Evolutionary conservation across 257 asterid species (phyloP).

Genomic region (Nicotiana tomentosiformis): DNA sequence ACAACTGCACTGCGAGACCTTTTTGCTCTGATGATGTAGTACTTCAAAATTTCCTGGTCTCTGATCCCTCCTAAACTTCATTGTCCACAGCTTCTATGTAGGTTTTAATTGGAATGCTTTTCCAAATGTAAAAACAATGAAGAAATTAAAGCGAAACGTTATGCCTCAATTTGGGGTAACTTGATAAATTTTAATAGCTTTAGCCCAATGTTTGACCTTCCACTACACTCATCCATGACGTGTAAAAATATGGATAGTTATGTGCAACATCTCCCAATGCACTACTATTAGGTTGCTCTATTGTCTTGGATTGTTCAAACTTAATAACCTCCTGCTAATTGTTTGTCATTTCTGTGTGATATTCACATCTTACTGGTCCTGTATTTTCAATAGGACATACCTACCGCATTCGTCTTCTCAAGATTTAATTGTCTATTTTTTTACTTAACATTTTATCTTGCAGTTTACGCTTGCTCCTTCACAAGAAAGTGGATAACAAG

Average conservation of each 20-base stretch:
- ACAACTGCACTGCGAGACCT: neutral
- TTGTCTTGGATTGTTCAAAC: neutral
- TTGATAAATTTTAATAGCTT: neutral
- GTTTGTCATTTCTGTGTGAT: neutral
- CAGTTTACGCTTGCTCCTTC: slow-evolving; percentile 92
- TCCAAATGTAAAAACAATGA: neutral
- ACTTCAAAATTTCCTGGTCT: neutral
- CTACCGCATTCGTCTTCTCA: neutral
- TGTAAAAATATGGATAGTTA: neutral
- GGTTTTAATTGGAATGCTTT: neutral
- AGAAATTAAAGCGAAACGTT: neutral
- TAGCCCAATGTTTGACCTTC: neutral
- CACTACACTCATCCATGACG: neutral
- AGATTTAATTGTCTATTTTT: neutral
- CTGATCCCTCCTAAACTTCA: neutral
- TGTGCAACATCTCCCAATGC: neutral
- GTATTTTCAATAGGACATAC: neutral
- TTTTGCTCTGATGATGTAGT: neutral
- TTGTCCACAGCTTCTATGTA: neutral
- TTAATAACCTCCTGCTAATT: neutral
- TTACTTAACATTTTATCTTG: slow-evolving; percentile 23
- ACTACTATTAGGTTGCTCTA: neutral
- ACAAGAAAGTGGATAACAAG: slow-evolving; percentile 52
- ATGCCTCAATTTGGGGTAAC: neutral
- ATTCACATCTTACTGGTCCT: neutral